Evolutionary conservation across 495 filamentous ascomycete genomes (phyloP), one percentile per base, ranked within the genome.

Genomic region (Diplogelasinospora grovesii): DNA sequence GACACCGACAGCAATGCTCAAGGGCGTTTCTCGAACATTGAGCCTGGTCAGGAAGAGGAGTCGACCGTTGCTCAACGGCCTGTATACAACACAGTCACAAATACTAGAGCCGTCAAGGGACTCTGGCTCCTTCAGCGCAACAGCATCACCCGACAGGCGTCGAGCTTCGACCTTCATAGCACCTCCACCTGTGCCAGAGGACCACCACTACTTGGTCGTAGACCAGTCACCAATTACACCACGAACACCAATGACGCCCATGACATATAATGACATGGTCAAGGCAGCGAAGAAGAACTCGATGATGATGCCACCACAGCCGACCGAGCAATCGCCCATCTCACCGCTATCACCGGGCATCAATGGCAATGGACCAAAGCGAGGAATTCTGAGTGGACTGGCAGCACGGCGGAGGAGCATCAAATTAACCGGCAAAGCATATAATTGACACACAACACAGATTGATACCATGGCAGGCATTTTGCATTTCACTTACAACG

Each of bases 21-120:
- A 64, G 37, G 59, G 64, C 13, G 53, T 71, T 13, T 56, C 62
- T 18, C 59, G 65, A 39, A 68, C 68, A 0, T 51, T 73, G 20
- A 69, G 59, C 48, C 52, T 73, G 24, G 65, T 58, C 11, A 50
- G 63, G 46, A 70, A 69, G 57, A 56, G 65, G 18, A 73, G 69
- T 52, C 54, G 66, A 22, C 65, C 69, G 15, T 52, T 57, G 13
- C 52, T 72, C 9, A 59, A 56, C 26, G 35, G 43, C 31, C 41
- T 44, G 40, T 34, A 52, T 27, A 45, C 28, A 43, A 42, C 32
- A 37, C 55, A 22, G 38, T 34, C 29, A 35, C 52, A 20, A 54
- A 46, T 24, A 39, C 45, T n/a, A n/a, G n/a, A n/a, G n/a, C n/a
- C n/a, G n/a, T n/a, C n/a, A n/a, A n/a, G n/a, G n/a, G n/a, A n/a